phyloP scores from a whole-genome alignment of 192 early-diverging fungal species.

The Rhizophagus sp. region DNA sequence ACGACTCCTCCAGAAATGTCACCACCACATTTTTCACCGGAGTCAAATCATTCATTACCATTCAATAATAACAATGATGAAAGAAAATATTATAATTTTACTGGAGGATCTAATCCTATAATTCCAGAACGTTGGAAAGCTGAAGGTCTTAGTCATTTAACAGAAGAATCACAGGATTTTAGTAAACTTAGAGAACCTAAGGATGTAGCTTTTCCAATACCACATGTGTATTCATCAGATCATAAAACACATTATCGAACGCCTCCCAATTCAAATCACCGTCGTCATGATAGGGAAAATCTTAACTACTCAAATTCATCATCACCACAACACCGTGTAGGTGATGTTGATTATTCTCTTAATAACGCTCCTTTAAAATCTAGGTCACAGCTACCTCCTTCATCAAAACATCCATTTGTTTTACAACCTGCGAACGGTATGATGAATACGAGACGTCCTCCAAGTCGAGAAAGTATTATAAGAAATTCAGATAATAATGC shows the following conservation, averaged over 20 bases:
- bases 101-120: conserved; percentile 11
- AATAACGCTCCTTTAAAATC: not conserved
- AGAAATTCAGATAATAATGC: not conserved
- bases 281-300: not conserved
- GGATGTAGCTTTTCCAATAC: not conserved
- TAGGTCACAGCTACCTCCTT: not conserved
- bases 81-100: not conserved
- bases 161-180: not conserved
- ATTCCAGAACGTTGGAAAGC: not conserved
- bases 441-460: not conserved
- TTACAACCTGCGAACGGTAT: conserved; percentile 3
- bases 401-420: not conserved
- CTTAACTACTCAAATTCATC: not conserved
- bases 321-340: not conserved
- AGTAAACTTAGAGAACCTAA: not conserved
- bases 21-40: not conserved
- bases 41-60: not conserved
- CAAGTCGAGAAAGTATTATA: not conserved
- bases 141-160: not conserved
- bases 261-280: not conserved
- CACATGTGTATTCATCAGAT: not conserved
- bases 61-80: not conserved
- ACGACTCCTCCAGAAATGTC: not conserved
- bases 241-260: not conserved
- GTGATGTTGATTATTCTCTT: not conserved